Evolutionary conservation across 305 asterid genomes (phyloP), one percentile per base, ranked within the genome.

Genomic region (Fraxinus ornus): DNA sequence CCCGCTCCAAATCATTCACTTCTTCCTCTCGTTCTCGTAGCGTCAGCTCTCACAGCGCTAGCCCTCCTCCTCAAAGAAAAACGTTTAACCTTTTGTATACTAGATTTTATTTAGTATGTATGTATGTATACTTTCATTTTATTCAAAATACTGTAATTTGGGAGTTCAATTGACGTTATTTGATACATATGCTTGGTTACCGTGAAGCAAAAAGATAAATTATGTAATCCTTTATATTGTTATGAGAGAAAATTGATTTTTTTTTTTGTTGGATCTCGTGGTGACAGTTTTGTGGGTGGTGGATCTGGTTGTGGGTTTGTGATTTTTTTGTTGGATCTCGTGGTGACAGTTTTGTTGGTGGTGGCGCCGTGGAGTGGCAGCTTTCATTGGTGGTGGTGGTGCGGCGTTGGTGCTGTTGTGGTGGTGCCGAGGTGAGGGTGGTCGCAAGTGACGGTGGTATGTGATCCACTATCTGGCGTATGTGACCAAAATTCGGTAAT

Each of bases 11-110:
- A 35, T 86, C 88, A 2, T 36, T 74, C 41, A 82, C 87, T 4
- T 86, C 90, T 2, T 85, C 86, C 28, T 88, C 89, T 75, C 84
- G 75, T 78, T 86, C 91, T 9, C 90, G 87, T 2, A 88, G 91
- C 86, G 26, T 24, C 26, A 24, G 26, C 26, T 24, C 26, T 24
- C 26, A 24, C 26, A 24, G 1, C 26, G 88, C 84, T 68, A 84
- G 84, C 9, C 89, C 90, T 26, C 52, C 84, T 22, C 52, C 84
- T 22, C 84, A 60, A 35, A 64, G 73, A 64, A 64, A 64, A 64
- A 64, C 35, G 73, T 64, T 22, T 64, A 64, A 64, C 8, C 3
- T 55, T 55, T 55, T 17, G 26, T 55, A 55, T 12, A 64, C 21
- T 2, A 24, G 3, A 10, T 24, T 64, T 24, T 8, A 2, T 64